A percentile compares a stretch with the other conserved stretches of the same genome.
Conservation (phyloP, 2,329 filamentous ascomycete species). For the Diaporthe sp. region DNA sequence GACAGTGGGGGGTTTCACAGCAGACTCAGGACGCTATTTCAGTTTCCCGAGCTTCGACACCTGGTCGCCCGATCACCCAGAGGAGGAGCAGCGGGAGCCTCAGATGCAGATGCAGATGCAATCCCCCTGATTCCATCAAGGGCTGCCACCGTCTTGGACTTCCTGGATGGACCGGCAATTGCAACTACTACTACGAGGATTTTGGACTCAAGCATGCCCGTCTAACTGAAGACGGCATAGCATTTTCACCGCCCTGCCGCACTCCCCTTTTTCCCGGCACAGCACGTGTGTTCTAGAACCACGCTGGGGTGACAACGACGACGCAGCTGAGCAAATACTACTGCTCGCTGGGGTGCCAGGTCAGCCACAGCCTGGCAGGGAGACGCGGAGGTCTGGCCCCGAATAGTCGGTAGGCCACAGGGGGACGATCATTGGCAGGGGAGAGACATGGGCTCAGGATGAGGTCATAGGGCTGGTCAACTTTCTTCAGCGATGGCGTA, state of each 20-base stretch:
- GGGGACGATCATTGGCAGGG: conserved; percentile 26
- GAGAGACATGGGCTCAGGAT: conserved; percentile 31
- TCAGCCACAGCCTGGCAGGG: conserved; percentile 11
- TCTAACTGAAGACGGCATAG: conserved; percentile 16
- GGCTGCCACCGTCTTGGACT: conserved; percentile 14
- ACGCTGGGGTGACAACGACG: conserved; percentile 9
- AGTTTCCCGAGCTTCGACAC: conserved; percentile 82
- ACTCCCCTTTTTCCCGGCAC: background rate
- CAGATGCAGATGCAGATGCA: conserved; percentile 46
- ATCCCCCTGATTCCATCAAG: conserved; percentile 44
- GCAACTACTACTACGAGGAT: conserved; percentile 29
- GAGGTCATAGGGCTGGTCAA: conserved; percentile 37
- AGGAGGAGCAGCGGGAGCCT: conserved; percentile 55
- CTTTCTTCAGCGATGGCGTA: conserved; percentile 37
- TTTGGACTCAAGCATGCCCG: conserved; percentile 19
- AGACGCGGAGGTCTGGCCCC: conserved; percentile 3
- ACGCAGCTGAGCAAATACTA: background rate
- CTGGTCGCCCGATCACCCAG: conserved; percentile 65
- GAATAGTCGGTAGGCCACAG: conserved; percentile 24
- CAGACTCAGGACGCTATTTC: conserved; percentile 70
- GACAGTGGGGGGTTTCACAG: conserved; percentile 38
- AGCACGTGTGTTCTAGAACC: background rate
- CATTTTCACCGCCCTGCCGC: background rate
- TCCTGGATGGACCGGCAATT: conserved; percentile 18
- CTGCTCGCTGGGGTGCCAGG: conserved; percentile 1